Percentiles rank a stretch among this genome's conserved stretches.
Conservation (phyloP, 441 rosid genomes). For the Pelargonium australe region DNA sequence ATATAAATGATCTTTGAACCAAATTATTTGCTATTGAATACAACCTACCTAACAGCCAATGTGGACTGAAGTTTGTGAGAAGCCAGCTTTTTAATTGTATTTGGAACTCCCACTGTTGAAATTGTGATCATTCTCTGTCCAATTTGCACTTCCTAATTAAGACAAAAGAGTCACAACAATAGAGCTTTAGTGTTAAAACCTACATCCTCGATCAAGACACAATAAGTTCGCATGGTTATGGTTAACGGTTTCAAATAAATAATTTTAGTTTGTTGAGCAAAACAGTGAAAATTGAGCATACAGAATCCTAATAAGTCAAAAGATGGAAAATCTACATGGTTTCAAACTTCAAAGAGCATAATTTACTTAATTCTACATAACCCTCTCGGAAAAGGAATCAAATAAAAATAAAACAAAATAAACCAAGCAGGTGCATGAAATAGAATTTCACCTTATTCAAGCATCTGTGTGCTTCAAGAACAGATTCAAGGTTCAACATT, state of each 20-base stretch:
- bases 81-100: conserved; percentile 84
- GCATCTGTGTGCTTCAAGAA: conserved; percentile 83
- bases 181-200: conserved; percentile 18
- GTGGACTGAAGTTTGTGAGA: conserved; percentile 93
- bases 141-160: conserved; percentile 77
- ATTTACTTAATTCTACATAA: not conserved
- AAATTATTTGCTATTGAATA: conserved; percentile 5
- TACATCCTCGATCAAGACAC: not conserved
- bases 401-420: conserved; percentile 4
- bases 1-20: not conserved
- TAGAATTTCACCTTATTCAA: conserved; percentile 60
- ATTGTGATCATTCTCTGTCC: conserved; percentile 98
- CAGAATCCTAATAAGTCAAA: too few species aligned
- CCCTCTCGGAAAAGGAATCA: conserved; percentile 7
- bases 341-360: not conserved
- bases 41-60: conserved; percentile 78
- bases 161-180: conserved; percentile 12
- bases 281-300: not conserved
- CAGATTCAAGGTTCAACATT: conserved; percentile 83
- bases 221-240: not conserved
- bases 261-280: not conserved
- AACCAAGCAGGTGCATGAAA: conserved; percentile 3
- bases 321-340: too few species aligned
- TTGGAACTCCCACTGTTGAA: conserved; percentile 94
- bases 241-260: not conserved